Percentiles rank a stretch among this genome's conserved stretches.
Evolutionary conservation across 495 filamentous ascomycete genomes (phyloP).

Genomic region (Annulohypoxylon maeteangense): DNA sequence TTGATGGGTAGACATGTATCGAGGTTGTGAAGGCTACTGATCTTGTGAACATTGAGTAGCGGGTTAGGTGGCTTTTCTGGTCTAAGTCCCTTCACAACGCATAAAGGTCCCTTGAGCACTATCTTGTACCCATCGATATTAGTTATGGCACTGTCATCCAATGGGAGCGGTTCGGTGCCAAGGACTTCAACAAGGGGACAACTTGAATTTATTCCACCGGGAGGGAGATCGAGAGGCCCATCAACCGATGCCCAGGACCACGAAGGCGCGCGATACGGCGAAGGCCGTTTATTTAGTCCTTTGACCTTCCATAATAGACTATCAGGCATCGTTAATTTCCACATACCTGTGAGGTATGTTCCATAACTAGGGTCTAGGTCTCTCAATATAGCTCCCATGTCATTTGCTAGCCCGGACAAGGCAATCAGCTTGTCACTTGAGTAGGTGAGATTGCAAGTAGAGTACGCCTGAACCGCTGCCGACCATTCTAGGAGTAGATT

Average conservation of each 20-base stretch:
- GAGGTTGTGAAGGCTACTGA: neutral
- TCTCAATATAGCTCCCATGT: slow-evolving; percentile 10
- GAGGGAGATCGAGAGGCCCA: slow-evolving; percentile 17
- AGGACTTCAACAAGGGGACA: slow-evolving; percentile 13
- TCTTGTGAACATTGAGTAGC: neutral
- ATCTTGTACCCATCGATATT: neutral
- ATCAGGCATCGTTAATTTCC: slow-evolving; percentile 24
- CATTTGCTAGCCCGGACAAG: slow-evolving; percentile 27
- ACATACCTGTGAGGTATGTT: slow-evolving; percentile 33
- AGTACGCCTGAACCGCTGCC: slow-evolving; percentile 11
- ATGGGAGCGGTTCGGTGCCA: neutral
- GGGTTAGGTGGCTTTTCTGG: neutral
- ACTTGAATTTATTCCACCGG: neutral
- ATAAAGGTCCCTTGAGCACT: neutral
- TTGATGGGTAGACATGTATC: neutral
- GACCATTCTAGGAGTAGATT: slow-evolving; percentile 4
- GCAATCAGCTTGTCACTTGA: slow-evolving; percentile 32
- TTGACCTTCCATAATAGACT: slow-evolving; percentile 32
- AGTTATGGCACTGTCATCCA: neutral
- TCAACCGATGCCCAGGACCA: slow-evolving; percentile 43
- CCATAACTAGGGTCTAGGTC: neutral
- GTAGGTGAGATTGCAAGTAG: slow-evolving; percentile 16
- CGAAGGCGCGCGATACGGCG: slow-evolving; percentile 37
- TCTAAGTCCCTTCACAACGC: neutral
- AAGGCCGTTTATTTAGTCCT: neutral